phyloP scores from a whole-genome alignment of 805 yeast species.

The Metschnikowia amazonensis region DNA sequence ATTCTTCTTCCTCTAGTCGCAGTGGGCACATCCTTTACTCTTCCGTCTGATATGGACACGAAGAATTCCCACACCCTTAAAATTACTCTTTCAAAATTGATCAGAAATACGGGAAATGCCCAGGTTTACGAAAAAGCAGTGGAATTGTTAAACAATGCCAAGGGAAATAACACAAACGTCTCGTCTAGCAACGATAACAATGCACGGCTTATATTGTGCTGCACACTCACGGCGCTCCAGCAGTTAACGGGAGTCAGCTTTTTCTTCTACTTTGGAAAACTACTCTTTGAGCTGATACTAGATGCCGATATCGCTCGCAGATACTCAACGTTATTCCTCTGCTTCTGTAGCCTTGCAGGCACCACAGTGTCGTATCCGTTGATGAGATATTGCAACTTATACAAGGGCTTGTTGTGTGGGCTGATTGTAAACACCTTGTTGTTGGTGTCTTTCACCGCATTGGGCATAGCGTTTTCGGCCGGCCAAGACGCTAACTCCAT shows the following conservation, averaged over 20 bases:
- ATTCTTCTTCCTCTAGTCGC: neutral
- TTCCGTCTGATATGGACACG: neutral
- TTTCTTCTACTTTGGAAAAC: conserved; percentile 29
- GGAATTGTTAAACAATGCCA: neutral
- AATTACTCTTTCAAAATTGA: neutral
- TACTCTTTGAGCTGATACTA: conserved; percentile 18
- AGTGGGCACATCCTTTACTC: neutral
- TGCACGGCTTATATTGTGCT: conserved; percentile 15
- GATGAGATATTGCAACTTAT: conserved; percentile 13
- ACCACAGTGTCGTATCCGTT: conserved; percentile 18
- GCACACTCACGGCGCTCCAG: conserved; percentile 28
- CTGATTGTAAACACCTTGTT: conserved; percentile 7
- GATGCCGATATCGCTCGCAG: neutral
- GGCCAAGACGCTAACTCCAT: neutral
- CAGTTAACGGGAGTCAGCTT: conserved; percentile 34
- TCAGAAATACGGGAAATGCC: neutral
- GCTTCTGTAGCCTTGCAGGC: conserved; percentile 22
- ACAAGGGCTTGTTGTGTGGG: conserved; percentile 13
- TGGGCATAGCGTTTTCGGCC: conserved; percentile 1
- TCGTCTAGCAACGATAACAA: neutral
- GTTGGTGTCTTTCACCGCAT: conserved; percentile 5
- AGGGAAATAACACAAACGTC: neutral
- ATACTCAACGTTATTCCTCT: conserved; percentile 17
- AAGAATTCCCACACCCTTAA: neutral
- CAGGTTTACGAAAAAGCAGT: neutral